Evolutionary conservation across 2,329 filamentous ascomycete genomes (phyloP).

Genomic region (Trichoderma pleuroti): DNA sequence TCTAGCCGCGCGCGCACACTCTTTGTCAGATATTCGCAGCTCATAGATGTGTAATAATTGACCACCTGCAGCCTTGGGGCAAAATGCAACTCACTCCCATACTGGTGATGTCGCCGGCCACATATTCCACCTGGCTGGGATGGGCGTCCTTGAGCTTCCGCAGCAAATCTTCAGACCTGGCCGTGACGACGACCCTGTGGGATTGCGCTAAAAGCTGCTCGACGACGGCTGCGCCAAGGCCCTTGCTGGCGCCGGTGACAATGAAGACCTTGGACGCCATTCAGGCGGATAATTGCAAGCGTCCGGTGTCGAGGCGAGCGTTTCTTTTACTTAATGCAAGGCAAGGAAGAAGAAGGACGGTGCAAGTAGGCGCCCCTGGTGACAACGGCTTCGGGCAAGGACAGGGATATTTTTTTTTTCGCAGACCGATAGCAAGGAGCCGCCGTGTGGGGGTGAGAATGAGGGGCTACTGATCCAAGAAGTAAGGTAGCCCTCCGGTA

Average conservation of each 20-base stretch:
- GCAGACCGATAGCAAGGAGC: conserved; percentile 6
- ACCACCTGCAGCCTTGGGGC: neutral
- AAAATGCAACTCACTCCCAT: conserved; percentile 39
- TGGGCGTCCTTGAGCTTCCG: conserved; percentile 50
- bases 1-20: conserved; percentile 34
- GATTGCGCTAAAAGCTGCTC: conserved; percentile 48
- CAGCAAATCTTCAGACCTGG: conserved; percentile 50
- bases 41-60: neutral
- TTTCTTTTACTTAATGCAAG: conserved; percentile 3
- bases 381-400: neutral
- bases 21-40: neutral
- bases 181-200: conserved; percentile 59
- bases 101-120: conserved; percentile 54
- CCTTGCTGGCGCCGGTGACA: conserved; percentile 62
- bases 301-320: neutral
- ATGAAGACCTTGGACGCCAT: conserved; percentile 65
- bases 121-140: conserved; percentile 51
- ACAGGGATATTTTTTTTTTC: neutral
- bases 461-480: conserved; percentile 3
- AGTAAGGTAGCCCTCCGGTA: neutral
- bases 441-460: conserved; percentile 1
- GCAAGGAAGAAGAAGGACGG: neutral
- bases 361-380: neutral
- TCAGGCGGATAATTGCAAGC: conserved; percentile 18
- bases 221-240: conserved; percentile 57